Conservation (phyloP, 352 stramenopile species). For the Globisporangium cylindrosporum region DNA sequence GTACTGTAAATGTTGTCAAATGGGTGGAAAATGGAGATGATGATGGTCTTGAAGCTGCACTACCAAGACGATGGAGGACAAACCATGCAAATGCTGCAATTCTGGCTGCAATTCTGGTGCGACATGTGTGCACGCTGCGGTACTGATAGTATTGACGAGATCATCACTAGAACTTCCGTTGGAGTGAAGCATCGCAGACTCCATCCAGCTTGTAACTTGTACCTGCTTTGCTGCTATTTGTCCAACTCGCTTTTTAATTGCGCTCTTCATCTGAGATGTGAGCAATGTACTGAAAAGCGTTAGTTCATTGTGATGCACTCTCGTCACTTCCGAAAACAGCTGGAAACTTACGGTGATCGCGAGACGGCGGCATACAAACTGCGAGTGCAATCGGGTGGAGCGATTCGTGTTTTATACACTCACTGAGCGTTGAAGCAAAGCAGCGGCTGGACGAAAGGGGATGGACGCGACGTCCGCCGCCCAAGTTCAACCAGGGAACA, state of each 20-base stretch:
- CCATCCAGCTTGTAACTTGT: too few species aligned
- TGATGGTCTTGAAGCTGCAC: neutral
- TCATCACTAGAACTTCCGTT: too few species aligned
- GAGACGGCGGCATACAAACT: constrained; percentile 5
- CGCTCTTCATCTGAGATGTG: neutral
- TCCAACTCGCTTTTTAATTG: too few species aligned
- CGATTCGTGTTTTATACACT: neutral
- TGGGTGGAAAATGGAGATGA: neutral
- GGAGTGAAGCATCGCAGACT: too few species aligned
- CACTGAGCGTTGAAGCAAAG: neutral
- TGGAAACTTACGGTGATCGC: constrained; percentile 1
- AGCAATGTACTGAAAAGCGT: neutral
- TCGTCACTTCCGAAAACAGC: neutral
- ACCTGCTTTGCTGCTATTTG: too few species aligned
- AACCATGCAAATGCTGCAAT: neutral
- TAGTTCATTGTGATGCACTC: neutral
- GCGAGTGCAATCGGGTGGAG: neutral
- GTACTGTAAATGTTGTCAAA: neutral
- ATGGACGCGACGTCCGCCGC: constrained; percentile 3
- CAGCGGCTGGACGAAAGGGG: neutral
- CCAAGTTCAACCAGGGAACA: constrained; percentile 15
- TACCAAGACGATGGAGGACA: neutral
- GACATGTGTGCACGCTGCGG: too few species aligned
- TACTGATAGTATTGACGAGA: too few species aligned
- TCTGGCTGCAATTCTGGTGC: neutral